These are phyloP conservation scores for Kokia cookei DNA, from an alignment of 441 rosid species.

Conservation along the genomic window DNA sequence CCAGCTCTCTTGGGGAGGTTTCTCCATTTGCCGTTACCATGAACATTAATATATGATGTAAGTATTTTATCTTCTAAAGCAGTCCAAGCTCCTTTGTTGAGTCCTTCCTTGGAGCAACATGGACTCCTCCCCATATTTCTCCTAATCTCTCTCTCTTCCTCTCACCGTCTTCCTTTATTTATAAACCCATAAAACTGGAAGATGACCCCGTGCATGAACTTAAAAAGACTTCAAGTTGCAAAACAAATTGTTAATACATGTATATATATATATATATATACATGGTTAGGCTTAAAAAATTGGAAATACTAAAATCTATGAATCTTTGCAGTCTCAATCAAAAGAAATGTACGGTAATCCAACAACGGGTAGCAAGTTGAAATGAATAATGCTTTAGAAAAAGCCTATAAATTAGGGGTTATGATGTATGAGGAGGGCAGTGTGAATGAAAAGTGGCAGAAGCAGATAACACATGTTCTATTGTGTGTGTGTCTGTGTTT, in stretches of 20 bases:
- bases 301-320: background rate
- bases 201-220: background rate
- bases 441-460: background rate
- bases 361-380: too few species aligned
- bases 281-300: too few species aligned
- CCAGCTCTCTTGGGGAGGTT: constrained; percentile 34
- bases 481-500: too few species aligned
- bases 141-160: background rate
- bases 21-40: constrained; percentile 35
- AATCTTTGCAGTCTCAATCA: background rate
- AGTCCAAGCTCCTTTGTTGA: constrained; percentile 38
- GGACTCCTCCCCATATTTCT: constrained; percentile 24
- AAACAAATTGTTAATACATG: too few species aligned
- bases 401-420: background rate
- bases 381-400: too few species aligned
- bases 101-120: constrained; percentile 29
- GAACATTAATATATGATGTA: constrained; percentile 27
- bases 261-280: too few species aligned
- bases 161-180: background rate
- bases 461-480: background rate
- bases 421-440: too few species aligned
- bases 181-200: background rate
- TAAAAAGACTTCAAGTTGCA: background rate
- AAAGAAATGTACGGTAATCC: background rate
- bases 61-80: constrained; percentile 32